Conservation (phyloP, 2,329 filamentous ascomycete genomes). For the Epichloe amarillans region DNA sequence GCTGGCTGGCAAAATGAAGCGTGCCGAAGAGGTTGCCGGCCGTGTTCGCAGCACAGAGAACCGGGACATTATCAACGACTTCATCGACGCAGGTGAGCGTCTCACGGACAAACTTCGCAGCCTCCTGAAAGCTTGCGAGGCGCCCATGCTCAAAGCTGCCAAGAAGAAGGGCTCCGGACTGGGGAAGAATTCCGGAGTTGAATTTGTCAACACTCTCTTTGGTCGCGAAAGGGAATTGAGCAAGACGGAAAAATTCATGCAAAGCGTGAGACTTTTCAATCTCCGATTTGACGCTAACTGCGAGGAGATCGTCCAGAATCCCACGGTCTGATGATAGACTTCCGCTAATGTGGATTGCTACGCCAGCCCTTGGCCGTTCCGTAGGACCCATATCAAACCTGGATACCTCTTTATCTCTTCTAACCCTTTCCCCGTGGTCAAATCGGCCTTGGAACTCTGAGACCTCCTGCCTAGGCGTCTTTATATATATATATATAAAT, state of each 20-base stretch:
- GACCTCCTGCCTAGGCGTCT: background rate
- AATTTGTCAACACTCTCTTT: conserved; percentile 94
- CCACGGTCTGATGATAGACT: conserved; percentile 32
- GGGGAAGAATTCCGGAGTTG: conserved; percentile 81
- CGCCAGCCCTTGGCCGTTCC: background rate
- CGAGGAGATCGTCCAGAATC: conserved; percentile 65
- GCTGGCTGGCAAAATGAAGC: conserved; percentile 85
- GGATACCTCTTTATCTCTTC: background rate
- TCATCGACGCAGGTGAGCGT: conserved; percentile 77
- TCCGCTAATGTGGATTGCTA: background rate
- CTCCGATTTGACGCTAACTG: conserved; percentile 94
- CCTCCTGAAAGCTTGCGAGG: conserved; percentile 81
- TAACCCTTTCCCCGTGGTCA: background rate
- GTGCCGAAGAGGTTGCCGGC: conserved; percentile 64
- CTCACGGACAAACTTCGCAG: conserved; percentile 74
- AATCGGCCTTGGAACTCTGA: background rate
- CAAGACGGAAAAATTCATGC: conserved; percentile 87
- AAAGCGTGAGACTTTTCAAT: conserved; percentile 75
- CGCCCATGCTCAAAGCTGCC: conserved; percentile 84
- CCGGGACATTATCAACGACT: conserved; percentile 74
- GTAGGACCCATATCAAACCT: background rate
- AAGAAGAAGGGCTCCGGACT: conserved; percentile 57
- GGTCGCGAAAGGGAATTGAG: conserved; percentile 81
- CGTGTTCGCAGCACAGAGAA: conserved; percentile 62
- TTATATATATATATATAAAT: background rate